These are phyloP conservation scores for Ottelia alismoides DNA, from an alignment of 106 monocot species.

Conservation along the genomic window DNA sequence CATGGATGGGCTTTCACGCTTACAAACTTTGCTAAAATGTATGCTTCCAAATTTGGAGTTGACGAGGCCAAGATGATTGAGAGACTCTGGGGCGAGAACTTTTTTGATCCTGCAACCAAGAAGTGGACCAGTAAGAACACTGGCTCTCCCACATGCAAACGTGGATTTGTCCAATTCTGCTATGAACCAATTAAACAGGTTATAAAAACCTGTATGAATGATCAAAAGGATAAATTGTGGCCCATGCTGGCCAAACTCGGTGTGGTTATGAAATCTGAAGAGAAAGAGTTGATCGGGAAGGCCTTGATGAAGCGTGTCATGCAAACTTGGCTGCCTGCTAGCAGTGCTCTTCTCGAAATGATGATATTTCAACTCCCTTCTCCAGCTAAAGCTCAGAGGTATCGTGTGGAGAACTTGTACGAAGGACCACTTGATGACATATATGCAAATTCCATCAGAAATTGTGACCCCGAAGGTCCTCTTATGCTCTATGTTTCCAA, in stretches of 20 bases:
- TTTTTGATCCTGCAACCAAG: slow-evolving; percentile 32
- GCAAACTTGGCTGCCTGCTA: slow-evolving; percentile 39
- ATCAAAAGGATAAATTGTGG: slow-evolving; percentile 40
- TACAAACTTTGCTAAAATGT: slow-evolving; percentile 37
- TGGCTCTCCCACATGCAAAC: slow-evolving; percentile 29
- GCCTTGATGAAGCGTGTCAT: slow-evolving; percentile 43
- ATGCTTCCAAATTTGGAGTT: slow-evolving; percentile 35
- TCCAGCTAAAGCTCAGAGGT: slow-evolving; percentile 27
- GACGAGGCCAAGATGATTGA: slow-evolving; percentile 41
- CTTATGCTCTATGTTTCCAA: slow-evolving; percentile 42
- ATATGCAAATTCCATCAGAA: slow-evolving; percentile 30
- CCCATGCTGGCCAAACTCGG: slow-evolving; percentile 35
- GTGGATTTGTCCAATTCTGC: slow-evolving; percentile 43
- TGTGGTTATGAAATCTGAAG: slow-evolving; percentile 31
- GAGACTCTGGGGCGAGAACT: slow-evolving; percentile 42
- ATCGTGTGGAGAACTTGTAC: slow-evolving; percentile 40
- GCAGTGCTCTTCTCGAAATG: slow-evolving; percentile 38
- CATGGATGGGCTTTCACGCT: slow-evolving; percentile 42
- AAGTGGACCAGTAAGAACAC: slow-evolving; percentile 33
- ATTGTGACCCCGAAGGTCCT: slow-evolving; percentile 33
- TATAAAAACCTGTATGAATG: slow-evolving; percentile 31
- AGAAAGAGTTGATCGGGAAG: slow-evolving; percentile 32
- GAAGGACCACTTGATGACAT: slow-evolving; percentile 37
- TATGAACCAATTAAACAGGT: slow-evolving; percentile 43
- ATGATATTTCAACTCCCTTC: slow-evolving; percentile 45